These are phyloP conservation scores for Bryopsis sp. DNA, from an alignment of 139 green algal genomes.

Conservation along the genomic window DNA sequence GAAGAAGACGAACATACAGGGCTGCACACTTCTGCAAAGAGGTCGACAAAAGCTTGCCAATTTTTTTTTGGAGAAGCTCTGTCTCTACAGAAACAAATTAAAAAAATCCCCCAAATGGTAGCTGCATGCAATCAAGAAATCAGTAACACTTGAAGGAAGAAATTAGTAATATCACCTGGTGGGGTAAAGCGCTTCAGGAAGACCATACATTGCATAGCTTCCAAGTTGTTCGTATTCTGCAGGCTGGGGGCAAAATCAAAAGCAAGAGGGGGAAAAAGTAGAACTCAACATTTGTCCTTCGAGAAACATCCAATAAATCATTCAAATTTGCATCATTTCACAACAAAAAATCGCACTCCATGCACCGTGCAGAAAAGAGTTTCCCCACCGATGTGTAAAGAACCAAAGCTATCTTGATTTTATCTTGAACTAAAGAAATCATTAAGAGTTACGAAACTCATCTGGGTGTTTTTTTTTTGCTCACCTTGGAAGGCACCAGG, in stretches of 20 bases:
- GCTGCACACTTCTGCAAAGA: background rate
- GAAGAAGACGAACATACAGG: background rate
- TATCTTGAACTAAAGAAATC: too few species aligned
- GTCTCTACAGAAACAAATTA: background rate
- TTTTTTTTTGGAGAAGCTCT: background rate
- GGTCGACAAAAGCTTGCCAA: background rate
- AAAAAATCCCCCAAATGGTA: background rate
- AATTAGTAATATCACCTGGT: slow-evolving; percentile 27
- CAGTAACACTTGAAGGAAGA: background rate
- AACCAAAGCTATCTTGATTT: too few species aligned
- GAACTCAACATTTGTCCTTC: too few species aligned
- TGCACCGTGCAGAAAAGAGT: too few species aligned
- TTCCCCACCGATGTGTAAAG: too few species aligned
- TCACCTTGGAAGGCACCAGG: slow-evolving; percentile 83
- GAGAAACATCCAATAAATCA: too few species aligned
- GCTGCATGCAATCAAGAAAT: background rate
- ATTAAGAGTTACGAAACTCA: slow-evolving; percentile 3
- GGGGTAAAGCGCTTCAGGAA: slow-evolving; percentile 69
- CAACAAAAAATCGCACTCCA: too few species aligned
- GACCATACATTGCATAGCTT: slow-evolving; percentile 81
- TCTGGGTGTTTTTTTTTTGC: too few species aligned
- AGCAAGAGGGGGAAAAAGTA: background rate
- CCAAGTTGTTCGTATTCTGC: slow-evolving; percentile 96
- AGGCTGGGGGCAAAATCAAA: slow-evolving; percentile 40
- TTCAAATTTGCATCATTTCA: too few species aligned